A percentile compares a stretch with the other conserved stretches of the same genome.
Conservation (phyloP, 192 early-diverging fungal genomes). For the Gigaspora rosea region DNA sequence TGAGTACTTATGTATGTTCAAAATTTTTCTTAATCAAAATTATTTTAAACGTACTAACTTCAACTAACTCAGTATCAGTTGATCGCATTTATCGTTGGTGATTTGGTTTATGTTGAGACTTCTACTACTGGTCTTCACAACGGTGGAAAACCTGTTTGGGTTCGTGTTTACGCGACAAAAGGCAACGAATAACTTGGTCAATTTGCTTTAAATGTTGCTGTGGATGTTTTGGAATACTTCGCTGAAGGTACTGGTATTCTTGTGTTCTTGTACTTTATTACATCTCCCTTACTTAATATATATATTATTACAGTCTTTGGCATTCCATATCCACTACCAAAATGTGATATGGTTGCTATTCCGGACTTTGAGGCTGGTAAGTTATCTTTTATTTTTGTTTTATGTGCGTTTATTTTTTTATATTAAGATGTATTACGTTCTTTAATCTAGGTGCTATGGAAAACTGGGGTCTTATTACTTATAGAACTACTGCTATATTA, state of each 20-base stretch:
- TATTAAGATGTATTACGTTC: no score
- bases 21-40: background rate
- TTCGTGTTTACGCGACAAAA: constrained; percentile 84
- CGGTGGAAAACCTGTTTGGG: constrained; percentile 70
- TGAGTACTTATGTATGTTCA: constrained; percentile 84
- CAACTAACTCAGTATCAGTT: constrained; percentile 39
- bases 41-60: background rate
- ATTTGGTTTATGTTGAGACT: constrained; percentile 90
- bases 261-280: background rate
- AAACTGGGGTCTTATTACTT: constrained; percentile 98
- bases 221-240: constrained; percentile 72
- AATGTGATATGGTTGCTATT: constrained; percentile 87
- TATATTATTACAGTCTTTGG: constrained; percentile 81
- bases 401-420: background rate
- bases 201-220: constrained; percentile 81
- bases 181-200: constrained; percentile 79
- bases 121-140: constrained; percentile 65
- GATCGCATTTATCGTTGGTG: constrained; percentile 90
- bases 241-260: background rate
- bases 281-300: background rate
- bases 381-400: background rate
- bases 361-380: constrained; percentile 85
- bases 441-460: constrained; percentile 73
- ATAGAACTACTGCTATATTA: constrained; percentile 81
- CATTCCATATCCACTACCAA: constrained; percentile 89